Conservation (phyloP, 805 yeast genomes). For the Teunomyces aglyptinius region DNA sequence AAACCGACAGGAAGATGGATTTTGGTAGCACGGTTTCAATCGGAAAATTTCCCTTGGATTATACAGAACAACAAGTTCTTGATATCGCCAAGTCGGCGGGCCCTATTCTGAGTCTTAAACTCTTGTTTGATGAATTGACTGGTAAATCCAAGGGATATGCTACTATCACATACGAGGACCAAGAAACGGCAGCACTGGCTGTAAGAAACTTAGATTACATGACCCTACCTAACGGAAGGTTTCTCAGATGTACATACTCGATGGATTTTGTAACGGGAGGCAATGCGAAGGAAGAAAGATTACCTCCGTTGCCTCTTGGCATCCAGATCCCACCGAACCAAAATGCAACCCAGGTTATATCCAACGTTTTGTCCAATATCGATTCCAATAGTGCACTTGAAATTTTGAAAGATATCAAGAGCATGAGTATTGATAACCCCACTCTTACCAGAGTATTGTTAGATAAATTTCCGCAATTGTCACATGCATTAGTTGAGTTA, state of each 20-base stretch:
- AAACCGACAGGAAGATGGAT: not conserved
- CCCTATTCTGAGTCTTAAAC: constrained; percentile 71
- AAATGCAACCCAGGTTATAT: constrained; percentile 31
- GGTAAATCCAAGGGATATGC: constrained; percentile 92
- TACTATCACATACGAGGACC: constrained; percentile 76
- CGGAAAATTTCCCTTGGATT: constrained; percentile 89
- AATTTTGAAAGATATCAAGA: constrained; percentile 50
- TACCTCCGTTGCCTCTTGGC: constrained; percentile 43
- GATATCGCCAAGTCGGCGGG: constrained; percentile 87
- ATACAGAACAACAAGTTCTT: constrained; percentile 88
- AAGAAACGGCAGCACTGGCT: constrained; percentile 86
- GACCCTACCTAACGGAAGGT: constrained; percentile 60
- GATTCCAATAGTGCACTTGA: constrained; percentile 22
- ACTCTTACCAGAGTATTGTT: constrained; percentile 58
- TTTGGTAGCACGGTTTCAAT: constrained; percentile 50
- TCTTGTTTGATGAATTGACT: constrained; percentile 82
- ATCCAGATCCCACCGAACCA: constrained; percentile 40
- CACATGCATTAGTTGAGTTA: constrained; percentile 79
- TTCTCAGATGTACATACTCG: constrained; percentile 71
- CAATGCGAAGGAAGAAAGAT: constrained; percentile 20
- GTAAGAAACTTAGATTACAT: constrained; percentile 83
- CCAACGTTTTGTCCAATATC: constrained; percentile 19
- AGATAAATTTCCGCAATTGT: constrained; percentile 72
- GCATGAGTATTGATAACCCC: constrained; percentile 57
- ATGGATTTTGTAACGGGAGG: constrained; percentile 16